phyloP scores from a whole-genome alignment of 805 yeast genomes.

The Wickerhamiella siamensis region DNA sequence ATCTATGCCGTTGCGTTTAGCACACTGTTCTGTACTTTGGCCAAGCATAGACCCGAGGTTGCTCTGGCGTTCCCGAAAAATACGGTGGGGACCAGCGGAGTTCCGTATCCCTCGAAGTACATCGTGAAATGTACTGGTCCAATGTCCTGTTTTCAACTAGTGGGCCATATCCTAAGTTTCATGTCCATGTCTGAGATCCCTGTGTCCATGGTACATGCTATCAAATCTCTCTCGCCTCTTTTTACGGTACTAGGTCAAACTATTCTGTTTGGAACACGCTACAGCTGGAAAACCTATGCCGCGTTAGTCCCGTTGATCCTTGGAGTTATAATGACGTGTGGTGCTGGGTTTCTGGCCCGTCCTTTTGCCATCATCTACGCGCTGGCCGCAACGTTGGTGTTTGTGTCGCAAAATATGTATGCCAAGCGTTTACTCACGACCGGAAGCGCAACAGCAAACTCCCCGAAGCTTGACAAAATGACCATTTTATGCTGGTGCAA shows the following conservation, averaged over 20 bases:
- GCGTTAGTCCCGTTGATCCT: conserved; percentile 64
- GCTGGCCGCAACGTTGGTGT: conserved; percentile 49
- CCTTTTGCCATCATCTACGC: conserved; percentile 57
- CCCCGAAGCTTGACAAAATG: conserved; percentile 54
- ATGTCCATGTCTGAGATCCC: conserved; percentile 86
- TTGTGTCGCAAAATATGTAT: conserved; percentile 76
- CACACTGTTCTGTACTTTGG: conserved; percentile 29
- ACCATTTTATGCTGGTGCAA: conserved; percentile 74
- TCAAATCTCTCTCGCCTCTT: conserved; percentile 82
- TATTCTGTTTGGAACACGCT: conserved; percentile 41
- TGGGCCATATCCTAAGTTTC: conserved; percentile 83
- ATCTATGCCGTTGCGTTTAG: conserved; percentile 45
- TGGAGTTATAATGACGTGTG: conserved; percentile 64
- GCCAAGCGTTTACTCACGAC: conserved; percentile 65
- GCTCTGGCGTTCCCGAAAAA: conserved; percentile 27
- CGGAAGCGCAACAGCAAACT: conserved; percentile 5
- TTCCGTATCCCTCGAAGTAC: conserved; percentile 18
- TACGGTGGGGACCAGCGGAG: conserved; percentile 17
- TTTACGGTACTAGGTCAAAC: conserved; percentile 74
- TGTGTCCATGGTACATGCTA: conserved; percentile 88
- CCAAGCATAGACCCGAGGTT: conserved; percentile 23
- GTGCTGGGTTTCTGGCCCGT: conserved; percentile 31
- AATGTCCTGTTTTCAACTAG: conserved; percentile 86
- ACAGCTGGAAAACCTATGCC: conserved; percentile 52
- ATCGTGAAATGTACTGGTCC: conserved; percentile 47